These are phyloP conservation scores for Remersonia thermophila DNA, from an alignment of 2,329 filamentous ascomycete genomes.

Conservation along the genomic window DNA sequence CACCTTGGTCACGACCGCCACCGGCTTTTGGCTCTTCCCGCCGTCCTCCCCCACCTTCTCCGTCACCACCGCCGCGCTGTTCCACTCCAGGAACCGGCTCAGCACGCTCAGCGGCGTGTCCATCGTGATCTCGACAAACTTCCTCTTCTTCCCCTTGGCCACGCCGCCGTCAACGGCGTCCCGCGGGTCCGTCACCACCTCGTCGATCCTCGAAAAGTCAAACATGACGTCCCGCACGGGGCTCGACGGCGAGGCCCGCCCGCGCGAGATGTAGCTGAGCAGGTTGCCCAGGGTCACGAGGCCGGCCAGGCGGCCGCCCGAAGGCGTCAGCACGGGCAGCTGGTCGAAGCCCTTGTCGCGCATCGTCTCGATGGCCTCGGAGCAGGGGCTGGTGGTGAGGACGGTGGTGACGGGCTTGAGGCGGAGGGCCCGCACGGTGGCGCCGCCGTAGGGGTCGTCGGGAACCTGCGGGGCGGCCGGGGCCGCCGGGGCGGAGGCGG, in stretches of 20 bases:
- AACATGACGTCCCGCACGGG: constrained; percentile 90
- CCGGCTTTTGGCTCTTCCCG: constrained; percentile 54
- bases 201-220: constrained; percentile 75
- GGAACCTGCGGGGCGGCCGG: constrained; percentile 24
- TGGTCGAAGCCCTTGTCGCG: constrained; percentile 97
- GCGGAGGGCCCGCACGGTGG: constrained; percentile 70
- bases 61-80: constrained; percentile 88
- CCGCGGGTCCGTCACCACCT: constrained; percentile 81
- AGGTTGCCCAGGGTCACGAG: constrained; percentile 92
- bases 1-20: constrained; percentile 92
- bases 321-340: constrained; percentile 70
- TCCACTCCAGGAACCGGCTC: constrained; percentile 95
- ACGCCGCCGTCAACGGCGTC: constrained; percentile 33
- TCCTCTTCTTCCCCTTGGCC: constrained; percentile 35
- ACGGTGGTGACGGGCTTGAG: constrained; percentile 91
- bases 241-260: constrained; percentile 61
- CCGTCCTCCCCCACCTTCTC: constrained; percentile 45
- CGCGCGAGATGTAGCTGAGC: constrained; percentile 76
- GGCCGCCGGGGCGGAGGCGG: constrained; percentile 30
- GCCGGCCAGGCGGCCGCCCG: constrained; percentile 65
- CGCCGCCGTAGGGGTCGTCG: constrained; percentile 60
- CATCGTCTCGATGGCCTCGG: constrained; percentile 93
- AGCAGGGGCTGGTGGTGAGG: constrained; percentile 55
- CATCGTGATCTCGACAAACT: constrained; percentile 88
- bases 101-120: constrained; percentile 75